Base-by-base conservation (phyloP, 495 filamentous ascomycete genomes). In the Aspergillus cavernicola region DNA sequence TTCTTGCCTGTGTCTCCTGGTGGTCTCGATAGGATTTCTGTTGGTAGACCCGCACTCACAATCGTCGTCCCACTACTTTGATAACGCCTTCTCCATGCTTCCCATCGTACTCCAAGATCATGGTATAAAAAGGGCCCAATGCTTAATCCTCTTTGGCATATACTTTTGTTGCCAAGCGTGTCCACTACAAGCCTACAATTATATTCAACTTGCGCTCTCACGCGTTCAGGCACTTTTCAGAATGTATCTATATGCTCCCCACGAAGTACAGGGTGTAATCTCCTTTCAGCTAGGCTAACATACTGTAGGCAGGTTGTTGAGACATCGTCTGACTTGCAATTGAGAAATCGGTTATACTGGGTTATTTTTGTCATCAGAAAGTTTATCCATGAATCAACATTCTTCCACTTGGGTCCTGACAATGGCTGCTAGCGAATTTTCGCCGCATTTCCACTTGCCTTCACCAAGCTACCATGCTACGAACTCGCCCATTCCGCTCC, bases 71-170 rank as follows among this genome's bases (percentile, higher is more conserved):
- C n/a, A n/a, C n/a, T 18, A 28, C 16, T 46, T 3, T 18, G 20
- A 32, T 3, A 13, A 11, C 11, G 46, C 46, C 4, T 16, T 20
- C 2, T 50, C 46, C 2, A 50, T 50, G 46, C 20, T 50, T 16
- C 31, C 46, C 16, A 22, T 38, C 4, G 32, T 50, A 12, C 2
- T 50, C 2, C 32, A 38, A 15, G 46, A 50, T 13, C 23, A 2
- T 12, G 38, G 46, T 24, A 16, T 50, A 15, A 50, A 31, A 5
- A 38, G 46, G 13, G 33, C 23, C 4, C 46, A 50, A 38, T 50
- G 46, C 15, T 37, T 50, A 31, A 18, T 38, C 23, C 46, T 50
- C 2, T 50, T 50, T 16, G 24, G 46, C 32, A 33, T 50, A 4
- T 50, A 50, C 31, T 38, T 6, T 12, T n/a, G 31, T 12, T 50